These are phyloP conservation scores for Liquidambar formosana DNA, from an alignment of 164 flowering plant genomes.

Conservation along the genomic window DNA sequence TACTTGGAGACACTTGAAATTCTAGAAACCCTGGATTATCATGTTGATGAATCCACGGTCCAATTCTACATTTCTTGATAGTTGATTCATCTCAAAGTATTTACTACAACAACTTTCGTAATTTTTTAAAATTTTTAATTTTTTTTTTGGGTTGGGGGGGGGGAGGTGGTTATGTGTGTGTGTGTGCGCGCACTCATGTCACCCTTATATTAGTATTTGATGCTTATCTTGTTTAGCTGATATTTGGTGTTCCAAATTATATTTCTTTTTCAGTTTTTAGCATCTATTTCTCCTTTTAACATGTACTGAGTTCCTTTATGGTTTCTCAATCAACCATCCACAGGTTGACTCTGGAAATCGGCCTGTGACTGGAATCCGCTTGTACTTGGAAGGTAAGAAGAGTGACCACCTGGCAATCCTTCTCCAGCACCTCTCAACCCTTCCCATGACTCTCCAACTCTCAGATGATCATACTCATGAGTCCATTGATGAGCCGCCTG, in stretches of 20 bases:
- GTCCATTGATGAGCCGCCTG: constrained; percentile 40
- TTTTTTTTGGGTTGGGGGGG: too few species aligned
- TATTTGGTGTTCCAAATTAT: too few species aligned
- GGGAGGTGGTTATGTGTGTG: too few species aligned
- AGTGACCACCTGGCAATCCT: constrained; percentile 78
- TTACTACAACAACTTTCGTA: too few species aligned
- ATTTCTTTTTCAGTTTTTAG: too few species aligned
- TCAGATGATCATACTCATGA: constrained; percentile 47
- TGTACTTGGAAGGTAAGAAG: constrained; percentile 83
- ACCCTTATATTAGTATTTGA: not conserved
- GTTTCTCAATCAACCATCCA: constrained; percentile 9
- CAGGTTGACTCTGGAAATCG: constrained; percentile 76
- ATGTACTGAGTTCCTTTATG: not conserved
- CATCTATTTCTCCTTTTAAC: not conserved
- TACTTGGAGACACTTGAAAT: too few species aligned
- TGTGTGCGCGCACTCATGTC: too few species aligned
- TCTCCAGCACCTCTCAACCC: constrained; percentile 78
- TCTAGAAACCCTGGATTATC: not conserved
- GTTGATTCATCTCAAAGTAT: too few species aligned
- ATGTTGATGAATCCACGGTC: not conserved
- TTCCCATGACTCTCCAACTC: constrained; percentile 61
- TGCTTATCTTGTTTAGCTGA: not conserved
- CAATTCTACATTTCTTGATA: too few species aligned
- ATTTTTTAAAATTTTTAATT: too few species aligned
- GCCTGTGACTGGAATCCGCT: constrained; percentile 86